A percentile compares a stretch with the other conserved stretches of the same genome.
phyloP scores from a whole-genome alignment of 352 stramenopile genomes.

The Phytopythium boreale region DNA sequence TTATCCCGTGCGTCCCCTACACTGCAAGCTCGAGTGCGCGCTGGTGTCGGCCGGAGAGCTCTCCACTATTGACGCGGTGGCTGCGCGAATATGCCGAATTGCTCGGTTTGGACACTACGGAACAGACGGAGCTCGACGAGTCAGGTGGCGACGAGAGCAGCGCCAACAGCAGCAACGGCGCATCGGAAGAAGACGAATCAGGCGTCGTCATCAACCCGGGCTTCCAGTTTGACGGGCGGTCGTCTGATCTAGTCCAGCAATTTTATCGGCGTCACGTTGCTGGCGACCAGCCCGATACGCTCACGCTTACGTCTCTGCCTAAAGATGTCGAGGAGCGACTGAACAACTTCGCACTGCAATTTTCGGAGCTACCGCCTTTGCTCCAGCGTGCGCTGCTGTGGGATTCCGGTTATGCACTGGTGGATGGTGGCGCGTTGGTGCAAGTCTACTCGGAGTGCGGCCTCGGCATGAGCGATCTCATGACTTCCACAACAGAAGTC shows the following conservation, averaged over 20 bases:
- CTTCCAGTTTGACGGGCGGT: constrained; percentile 25
- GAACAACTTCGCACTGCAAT: constrained; percentile 11
- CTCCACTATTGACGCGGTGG: constrained; percentile 21
- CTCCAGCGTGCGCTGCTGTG: constrained; percentile 33
- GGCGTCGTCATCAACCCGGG: constrained; percentile 10
- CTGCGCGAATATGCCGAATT: constrained; percentile 15
- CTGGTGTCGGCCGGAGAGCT: constrained; percentile 27
- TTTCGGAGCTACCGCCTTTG: constrained; percentile 20
- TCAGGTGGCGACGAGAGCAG: background rate
- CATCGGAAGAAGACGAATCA: constrained; percentile 12
- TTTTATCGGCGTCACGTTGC: constrained; percentile 22
- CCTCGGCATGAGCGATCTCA: constrained; percentile 33
- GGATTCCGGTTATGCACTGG: constrained; percentile 29
- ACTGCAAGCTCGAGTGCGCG: constrained; percentile 14
- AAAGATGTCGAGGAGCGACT: constrained; percentile 19
- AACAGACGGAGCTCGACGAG: background rate
- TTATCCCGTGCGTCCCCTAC: constrained; percentile 30
- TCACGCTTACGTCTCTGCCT: constrained; percentile 10
- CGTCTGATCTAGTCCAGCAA: constrained; percentile 32
- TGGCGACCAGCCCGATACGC: constrained; percentile 6
- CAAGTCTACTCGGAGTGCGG: constrained; percentile 26
- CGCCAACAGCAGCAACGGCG: background rate
- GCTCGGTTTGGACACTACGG: background rate
- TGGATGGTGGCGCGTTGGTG: constrained; percentile 9
- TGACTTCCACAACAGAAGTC: constrained; percentile 13